Evolutionary conservation across 768 basidiomycete genomes (phyloP), one percentile per base, ranked within the genome.

Genomic region (Lactarius evosmus): DNA sequence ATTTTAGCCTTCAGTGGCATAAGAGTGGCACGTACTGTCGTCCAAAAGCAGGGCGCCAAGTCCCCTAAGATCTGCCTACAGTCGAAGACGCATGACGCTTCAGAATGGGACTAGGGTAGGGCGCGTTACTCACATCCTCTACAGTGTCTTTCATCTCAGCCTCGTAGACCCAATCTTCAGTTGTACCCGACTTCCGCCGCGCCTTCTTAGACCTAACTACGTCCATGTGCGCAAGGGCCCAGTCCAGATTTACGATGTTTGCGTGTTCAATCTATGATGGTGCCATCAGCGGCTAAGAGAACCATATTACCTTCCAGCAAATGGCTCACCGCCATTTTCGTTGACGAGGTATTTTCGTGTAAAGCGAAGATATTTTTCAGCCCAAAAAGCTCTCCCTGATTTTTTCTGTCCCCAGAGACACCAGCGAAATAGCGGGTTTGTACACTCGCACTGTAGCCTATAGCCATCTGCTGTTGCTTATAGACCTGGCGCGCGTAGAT

Each of bases 401-500:
- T 84, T 1, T 73, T 75, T 57, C 80, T 86, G 70, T 92, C 88
- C 9, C 89, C 91, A 71, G 94, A 90, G 0, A 95, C 82, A 16
- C 91, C 93, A 32, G 88, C 78, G 69, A 93, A 95, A 66, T 91
- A 89, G 60, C 91, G 82, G 0, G 92, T 93, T 70, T 94, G 92
- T 9, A 91, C 77, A 68, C 89, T 91, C 1, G 88, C 89, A 66
- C 89, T 83, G 72, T 95, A 95, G 0, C 85, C 93, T 52, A 93
- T 92, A n/a, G 85, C 85, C 90, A 93, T 93, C 70, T 93, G 90
- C 71, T 95, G 94, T 67, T 94, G 92, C 72, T 95, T 95, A 75
- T 95, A 95, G 25, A 96, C 83, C 71, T 95, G 93, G 14, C 93
- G 84, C 0, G 89, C 89, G 69, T 94, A 94, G 22, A 94, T 92